Conservation (phyloP, 495 filamentous ascomycete genomes). For the Alectoria sarmentosa region DNA sequence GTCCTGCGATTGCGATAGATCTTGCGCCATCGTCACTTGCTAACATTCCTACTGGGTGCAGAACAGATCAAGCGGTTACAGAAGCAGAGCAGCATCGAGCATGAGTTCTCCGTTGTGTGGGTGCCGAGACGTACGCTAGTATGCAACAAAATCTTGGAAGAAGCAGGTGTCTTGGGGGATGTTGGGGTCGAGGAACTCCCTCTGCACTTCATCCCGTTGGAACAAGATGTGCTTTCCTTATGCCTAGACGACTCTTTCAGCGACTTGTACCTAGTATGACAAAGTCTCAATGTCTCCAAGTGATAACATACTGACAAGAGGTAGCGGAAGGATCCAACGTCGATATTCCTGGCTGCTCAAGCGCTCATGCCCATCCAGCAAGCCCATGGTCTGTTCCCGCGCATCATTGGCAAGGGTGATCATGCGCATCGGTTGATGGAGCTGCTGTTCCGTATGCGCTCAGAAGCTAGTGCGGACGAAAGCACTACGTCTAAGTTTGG, state of each 20-base stretch:
- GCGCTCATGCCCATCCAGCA: constrained; percentile 95
- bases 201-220: constrained; percentile 83
- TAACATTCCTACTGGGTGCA: constrained; percentile 44
- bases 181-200: constrained; percentile 80
- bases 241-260: constrained; percentile 81
- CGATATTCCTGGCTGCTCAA: constrained; percentile 76
- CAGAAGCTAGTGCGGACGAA: constrained; percentile 77
- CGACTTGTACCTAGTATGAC: constrained; percentile 72
- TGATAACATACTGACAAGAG: constrained; percentile 22
- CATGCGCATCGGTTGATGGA: constrained; percentile 84
- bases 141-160: constrained; percentile 86
- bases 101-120: constrained; percentile 95
- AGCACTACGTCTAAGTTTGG: constrained; percentile 53
- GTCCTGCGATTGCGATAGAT: constrained; percentile 31
- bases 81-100: constrained; percentile 72
- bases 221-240: constrained; percentile 83
- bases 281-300: background rate
- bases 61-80: constrained; percentile 89
- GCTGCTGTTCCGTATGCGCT: constrained; percentile 85
- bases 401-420: constrained; percentile 94
- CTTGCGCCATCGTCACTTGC: constrained; percentile 50
- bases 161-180: constrained; percentile 88
- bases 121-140: constrained; percentile 86
- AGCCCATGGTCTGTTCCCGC: constrained; percentile 85
- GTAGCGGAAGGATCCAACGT: constrained; percentile 81